Evolutionary conservation across 495 filamentous ascomycete species (phyloP), one percentile per base, ranked within the genome.

Genomic region (Xylaria acuta): DNA sequence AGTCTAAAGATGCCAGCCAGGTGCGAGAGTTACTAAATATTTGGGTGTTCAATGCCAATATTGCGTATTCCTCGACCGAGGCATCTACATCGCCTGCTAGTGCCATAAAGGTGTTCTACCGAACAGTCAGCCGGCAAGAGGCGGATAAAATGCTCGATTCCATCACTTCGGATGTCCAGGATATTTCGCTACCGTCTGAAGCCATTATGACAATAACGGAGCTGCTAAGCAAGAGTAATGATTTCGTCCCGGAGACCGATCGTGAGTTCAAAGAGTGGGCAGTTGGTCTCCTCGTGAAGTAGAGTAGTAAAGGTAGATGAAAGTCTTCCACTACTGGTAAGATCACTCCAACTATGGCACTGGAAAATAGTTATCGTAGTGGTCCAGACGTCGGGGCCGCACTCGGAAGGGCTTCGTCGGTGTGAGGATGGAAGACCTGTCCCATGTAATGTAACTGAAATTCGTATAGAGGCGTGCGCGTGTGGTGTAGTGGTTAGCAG

Each of bases 41-140:
- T 14, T 95, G 93, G 93, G 84, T 92, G 14, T 91, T 95, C 73
- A 94, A 91, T 69, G 86, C 87, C 25, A 86, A 91, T 73, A 86
- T 94, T 32, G 81, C 84, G 9, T 95, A 92, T 73, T 88, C 85
- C 22, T 86, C 87, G 0, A 83, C 80, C 40, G 73, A 80, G 34
- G 82, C 83, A 62, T 80, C 83, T n/a, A 68, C 41, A 4, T 74
- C 75, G 22, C 76, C 77, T 22, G 22, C 77, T n/a, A 30, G 59
- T 20, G 92, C 90, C 5, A 87, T 92, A 79, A 94, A 93, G 71
- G 83, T 93, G 3, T 85, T 93, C 38, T 93, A 89, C 73, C 87
- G 87, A 45, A 72, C 77, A 27, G 77, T 88, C 2, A 71, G 73
- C 1, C 75, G 69, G 45, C 75, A 73, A 12, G 82, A 90, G 56